Base-by-base conservation (phyloP, 2,329 filamentous ascomycete genomes). In the Rasamsonia emersonii region DNA sequence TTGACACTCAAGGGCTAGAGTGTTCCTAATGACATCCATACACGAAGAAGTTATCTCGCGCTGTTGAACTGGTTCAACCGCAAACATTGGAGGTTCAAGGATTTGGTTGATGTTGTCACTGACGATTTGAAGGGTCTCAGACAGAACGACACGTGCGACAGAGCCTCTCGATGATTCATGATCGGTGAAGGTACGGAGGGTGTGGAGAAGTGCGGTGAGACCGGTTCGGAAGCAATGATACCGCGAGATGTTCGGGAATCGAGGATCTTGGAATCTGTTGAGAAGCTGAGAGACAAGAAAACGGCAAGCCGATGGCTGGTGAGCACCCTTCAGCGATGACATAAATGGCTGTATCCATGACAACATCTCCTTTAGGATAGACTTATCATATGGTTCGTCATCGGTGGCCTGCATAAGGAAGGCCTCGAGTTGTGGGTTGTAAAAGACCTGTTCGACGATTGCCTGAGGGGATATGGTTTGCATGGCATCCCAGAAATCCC, bases 401-500 rank as follows among this genome's bases (percentile, higher is more conserved):
- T 71, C 65, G 5, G 65, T 56, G 3, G 65, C 66, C 39, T 71
- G 64, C 44, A 69, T 66, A 18, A 70, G 53, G 30, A 64, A 63
- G 14, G 71, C 65, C 25, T 77, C 62, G 9, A 79, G 78, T 40
- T 78, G 74, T 6, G 79, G 77, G 40, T 82, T 86, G 37, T 73
- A 75, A 46, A 91, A 84, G 25, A 94, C 74, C 41, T 86, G 74
- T 51, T 95, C 86, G n/a, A 86, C 76, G 28, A 96, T 76, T 19
- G 80, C 77, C 24, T 79, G 78, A 3, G 86, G 81, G 1, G 83
- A 81, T 30, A 89, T 84, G 18, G 85, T 75, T 30, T 82, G 79
- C 61, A 93, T 80, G 2, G 86, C 80, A 46, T 86, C 81, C 89
- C 89, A 95, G 46, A 95, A 91, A 26, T 83, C 82, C 33, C 73